Conservation (phyloP, 768 basidiomycete genomes). For the Russula brevipes region DNA sequence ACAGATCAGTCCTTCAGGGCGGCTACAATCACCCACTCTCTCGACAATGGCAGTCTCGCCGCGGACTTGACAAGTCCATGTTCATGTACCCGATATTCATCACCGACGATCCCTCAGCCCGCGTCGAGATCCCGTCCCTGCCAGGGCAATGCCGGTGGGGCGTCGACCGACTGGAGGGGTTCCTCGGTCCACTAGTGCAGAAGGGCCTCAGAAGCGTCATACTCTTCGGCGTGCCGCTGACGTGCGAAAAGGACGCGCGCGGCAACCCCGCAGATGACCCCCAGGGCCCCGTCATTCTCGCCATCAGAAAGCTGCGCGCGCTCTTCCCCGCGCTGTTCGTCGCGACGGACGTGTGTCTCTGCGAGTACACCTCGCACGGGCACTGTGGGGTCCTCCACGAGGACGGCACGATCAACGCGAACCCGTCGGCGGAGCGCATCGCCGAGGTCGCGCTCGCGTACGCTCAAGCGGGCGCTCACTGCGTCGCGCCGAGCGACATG, state of each 20-base stretch:
- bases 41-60: conserved; percentile 80
- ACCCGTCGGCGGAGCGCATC: conserved; percentile 78
- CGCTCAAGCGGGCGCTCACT: conserved; percentile 92
- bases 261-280: conserved; percentile 91
- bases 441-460: conserved; percentile 90
- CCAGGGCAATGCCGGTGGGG: conserved; percentile 95
- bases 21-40: conserved; percentile 91
- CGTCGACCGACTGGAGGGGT: conserved; percentile 82
- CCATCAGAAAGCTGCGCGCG: conserved; percentile 69
- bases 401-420: conserved; percentile 74
- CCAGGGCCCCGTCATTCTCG: conserved; percentile 87
- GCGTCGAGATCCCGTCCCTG: conserved; percentile 66
- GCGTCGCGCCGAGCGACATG: conserved; percentile 99
- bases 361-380: conserved; percentile 98
- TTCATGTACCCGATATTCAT: conserved; percentile 99
- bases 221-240: conserved; percentile 86
- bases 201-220: conserved; percentile 92
- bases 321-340: conserved; percentile 86
- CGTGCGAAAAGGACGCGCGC: conserved; percentile 69
- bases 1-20: conserved; percentile 78
- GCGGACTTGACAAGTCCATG: conserved; percentile 83
- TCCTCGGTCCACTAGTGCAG: conserved; percentile 79
- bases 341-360: conserved; percentile 95
- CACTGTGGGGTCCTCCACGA: conserved; percentile 81
- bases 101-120: conserved; percentile 87